These are phyloP conservation scores for Trichoderma erinaceum DNA, from an alignment of 495 filamentous ascomycete species.

Conservation along the genomic window DNA sequence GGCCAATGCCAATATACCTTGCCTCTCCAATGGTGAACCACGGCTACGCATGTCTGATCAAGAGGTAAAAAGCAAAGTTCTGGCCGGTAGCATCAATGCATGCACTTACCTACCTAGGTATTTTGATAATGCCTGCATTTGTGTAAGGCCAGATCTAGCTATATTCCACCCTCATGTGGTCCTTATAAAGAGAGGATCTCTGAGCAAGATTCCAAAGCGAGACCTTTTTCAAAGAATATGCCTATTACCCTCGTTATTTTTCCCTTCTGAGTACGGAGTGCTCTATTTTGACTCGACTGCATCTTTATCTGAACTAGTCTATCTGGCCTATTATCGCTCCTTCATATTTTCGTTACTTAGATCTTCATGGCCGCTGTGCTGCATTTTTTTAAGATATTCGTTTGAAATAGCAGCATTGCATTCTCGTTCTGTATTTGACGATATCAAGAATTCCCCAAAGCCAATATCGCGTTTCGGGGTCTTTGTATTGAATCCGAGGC, in stretches of 20 bases:
- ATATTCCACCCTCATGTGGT: not conserved
- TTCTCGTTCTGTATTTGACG: not conserved
- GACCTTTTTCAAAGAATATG: not conserved
- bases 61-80: not conserved
- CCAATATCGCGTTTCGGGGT: not conserved
- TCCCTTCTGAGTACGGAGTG: not conserved
- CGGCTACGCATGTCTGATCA: not conserved
- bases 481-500: not conserved
- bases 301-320: not conserved
- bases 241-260: not conserved
- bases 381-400: not conserved
- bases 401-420: not conserved
- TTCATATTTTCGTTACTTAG: not conserved
- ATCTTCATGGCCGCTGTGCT: not conserved
- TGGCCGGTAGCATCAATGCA: not conserved
- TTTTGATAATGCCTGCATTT: no score
- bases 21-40: not conserved
- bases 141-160: not conserved
- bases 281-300: not conserved
- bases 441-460: no score
- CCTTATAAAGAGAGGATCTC: not conserved
- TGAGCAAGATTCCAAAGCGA: not conserved
- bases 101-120: not conserved
- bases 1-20: conserved; percentile 3
- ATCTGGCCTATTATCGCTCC: not conserved